A percentile compares a stretch with the other conserved stretches of the same genome.
Evolutionary conservation across 2,329 filamentous ascomycete genomes (phyloP).

Genomic region (Apiospora kogelbergensis): DNA sequence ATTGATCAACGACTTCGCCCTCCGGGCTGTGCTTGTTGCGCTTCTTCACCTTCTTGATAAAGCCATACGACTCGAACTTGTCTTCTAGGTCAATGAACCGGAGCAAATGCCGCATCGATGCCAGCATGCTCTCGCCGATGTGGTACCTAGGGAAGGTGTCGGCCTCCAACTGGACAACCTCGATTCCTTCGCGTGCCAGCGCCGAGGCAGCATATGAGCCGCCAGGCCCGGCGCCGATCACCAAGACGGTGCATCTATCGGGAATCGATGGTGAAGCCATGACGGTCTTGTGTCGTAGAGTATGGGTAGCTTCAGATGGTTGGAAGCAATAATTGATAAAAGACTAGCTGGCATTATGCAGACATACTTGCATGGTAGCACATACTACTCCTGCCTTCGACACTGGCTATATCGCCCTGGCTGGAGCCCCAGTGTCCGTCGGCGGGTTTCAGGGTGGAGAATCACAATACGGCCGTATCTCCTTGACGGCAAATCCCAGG

Average conservation of each 20-base stretch:
- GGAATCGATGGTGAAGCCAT: slow-evolving; percentile 18
- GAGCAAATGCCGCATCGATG: slow-evolving; percentile 41
- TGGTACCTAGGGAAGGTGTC: slow-evolving; percentile 37
- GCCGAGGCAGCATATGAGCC: slow-evolving; percentile 44
- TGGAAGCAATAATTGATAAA: neutral
- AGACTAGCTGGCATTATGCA: neutral
- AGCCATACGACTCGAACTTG: slow-evolving; percentile 39
- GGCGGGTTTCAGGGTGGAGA: neutral
- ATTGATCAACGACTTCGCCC: neutral
- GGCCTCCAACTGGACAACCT: slow-evolving; percentile 43
- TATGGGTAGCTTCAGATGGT: neutral
- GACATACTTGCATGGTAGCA: no score
- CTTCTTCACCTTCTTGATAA: slow-evolving; percentile 33
- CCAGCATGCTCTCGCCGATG: slow-evolving; percentile 38
- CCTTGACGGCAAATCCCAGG: no score
- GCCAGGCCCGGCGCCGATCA: slow-evolving; percentile 45
- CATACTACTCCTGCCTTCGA: neutral
- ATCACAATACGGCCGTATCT: neutral
- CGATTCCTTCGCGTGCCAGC: slow-evolving; percentile 45
- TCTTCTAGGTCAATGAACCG: slow-evolving; percentile 43
- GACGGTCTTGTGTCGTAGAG: neutral
- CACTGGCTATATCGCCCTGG: neutral
- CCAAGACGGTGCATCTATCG: slow-evolving; percentile 34
- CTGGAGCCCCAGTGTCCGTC: neutral
- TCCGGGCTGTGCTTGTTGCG: neutral